A percentile compares a stretch with the other conserved stretches of the same genome.
phyloP scores from a whole-genome alignment of 768 basidiomycete species.

The Agaricus subrufescens region DNA sequence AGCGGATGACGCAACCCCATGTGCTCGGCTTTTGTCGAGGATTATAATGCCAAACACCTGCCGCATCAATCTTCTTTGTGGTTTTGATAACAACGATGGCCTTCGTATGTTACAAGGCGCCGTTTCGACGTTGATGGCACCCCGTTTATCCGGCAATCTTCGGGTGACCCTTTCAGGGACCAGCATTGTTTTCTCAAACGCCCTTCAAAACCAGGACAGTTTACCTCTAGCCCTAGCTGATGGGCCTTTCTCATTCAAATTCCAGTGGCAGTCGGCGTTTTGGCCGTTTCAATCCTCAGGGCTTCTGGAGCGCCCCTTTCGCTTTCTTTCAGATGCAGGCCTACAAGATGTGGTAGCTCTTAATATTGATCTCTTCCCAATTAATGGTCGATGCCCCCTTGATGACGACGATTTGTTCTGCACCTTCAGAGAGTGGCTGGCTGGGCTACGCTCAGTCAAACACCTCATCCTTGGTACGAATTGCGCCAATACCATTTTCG shows the following conservation, averaged over 20 bases:
- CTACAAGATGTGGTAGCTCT: neutral
- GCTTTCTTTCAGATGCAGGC: neutral
- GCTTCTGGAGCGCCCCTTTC: neutral
- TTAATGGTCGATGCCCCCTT: neutral
- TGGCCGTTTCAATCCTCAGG: neutral
- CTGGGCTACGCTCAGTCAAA: neutral
- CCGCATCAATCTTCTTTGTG: neutral
- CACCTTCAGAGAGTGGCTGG: neutral
- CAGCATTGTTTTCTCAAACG: neutral
- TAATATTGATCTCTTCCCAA: neutral
- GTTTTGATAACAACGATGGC: neutral
- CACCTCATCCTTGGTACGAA: neutral
- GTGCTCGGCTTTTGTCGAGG: neutral
- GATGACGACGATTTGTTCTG: neutral
- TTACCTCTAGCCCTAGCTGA: neutral
- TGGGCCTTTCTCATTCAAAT: neutral
- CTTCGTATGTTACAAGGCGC: neutral
- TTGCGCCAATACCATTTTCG: neutral
- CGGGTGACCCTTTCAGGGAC: neutral
- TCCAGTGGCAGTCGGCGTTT: neutral
- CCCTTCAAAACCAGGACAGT: neutral
- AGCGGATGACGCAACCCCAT: neutral
- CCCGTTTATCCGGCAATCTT: neutral
- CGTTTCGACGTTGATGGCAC: neutral
- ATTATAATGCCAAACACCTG: neutral